A percentile compares a stretch with the other conserved stretches of the same genome.
Evolutionary conservation across 495 filamentous ascomycete species (phyloP).

Genomic region (Penicillium taxi): DNA sequence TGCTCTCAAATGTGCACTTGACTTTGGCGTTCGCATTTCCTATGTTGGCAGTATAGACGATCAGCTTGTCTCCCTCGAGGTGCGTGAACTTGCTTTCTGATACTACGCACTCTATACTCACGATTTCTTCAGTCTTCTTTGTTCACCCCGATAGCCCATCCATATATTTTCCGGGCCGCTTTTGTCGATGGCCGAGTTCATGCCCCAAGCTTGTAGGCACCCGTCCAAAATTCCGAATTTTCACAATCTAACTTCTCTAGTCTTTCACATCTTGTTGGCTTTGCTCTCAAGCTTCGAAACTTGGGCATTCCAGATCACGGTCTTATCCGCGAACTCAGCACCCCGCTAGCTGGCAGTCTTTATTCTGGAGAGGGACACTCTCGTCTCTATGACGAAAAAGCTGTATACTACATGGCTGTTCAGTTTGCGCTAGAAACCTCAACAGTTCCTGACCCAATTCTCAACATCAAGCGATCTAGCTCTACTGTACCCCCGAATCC

Average conservation of each 20-base stretch:
- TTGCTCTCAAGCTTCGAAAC: constrained; percentile 87
- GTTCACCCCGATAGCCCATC: constrained; percentile 74
- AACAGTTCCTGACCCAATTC: constrained; percentile 43
- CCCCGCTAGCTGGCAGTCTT: constrained; percentile 81
- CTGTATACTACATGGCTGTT: constrained; percentile 83
- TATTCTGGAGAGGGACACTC: constrained; percentile 92
- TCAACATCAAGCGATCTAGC: constrained; percentile 46
- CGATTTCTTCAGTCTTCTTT: constrained; percentile 57
- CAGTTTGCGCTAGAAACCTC: constrained; percentile 82
- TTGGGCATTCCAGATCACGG: constrained; percentile 88
- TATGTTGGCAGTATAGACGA: constrained; percentile 93
- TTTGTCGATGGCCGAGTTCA: constrained; percentile 93
- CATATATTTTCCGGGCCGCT: constrained; percentile 85
- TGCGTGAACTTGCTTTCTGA: constrained; percentile 22
- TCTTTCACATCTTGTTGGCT: constrained; percentile 85
- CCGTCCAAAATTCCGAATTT: background rate
- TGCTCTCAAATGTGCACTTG: constrained; percentile 61
- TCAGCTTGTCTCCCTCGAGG: constrained; percentile 87
- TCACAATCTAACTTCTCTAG: constrained; percentile 24
- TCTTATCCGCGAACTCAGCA: constrained; percentile 81
- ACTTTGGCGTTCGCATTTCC: constrained; percentile 71
- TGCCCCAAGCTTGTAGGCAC: constrained; percentile 74
- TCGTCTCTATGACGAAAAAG: constrained; percentile 79
- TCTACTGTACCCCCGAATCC: constrained; percentile 57
- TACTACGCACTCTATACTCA: background rate